phyloP scores from a whole-genome alignment of 371 early-diverging fungal genomes.

The Saksenaea vasiformis region DNA sequence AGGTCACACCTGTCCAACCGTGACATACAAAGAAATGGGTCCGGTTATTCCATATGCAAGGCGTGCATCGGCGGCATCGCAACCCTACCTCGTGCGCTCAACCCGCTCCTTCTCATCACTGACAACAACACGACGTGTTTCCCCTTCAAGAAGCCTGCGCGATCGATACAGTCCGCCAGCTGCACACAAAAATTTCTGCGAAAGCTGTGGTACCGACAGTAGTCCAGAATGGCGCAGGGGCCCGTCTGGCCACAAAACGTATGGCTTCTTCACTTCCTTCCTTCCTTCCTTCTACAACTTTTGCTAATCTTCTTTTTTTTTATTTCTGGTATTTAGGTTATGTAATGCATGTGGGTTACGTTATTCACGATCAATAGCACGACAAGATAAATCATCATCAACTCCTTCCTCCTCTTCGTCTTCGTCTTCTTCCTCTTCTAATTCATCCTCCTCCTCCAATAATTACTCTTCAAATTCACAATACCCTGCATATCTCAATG shows the following conservation, averaged over 20 bases:
- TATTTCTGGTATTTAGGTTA: conserved; percentile 24
- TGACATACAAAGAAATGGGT: neutral
- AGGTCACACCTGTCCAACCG: neutral
- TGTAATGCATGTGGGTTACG: conserved; percentile 54
- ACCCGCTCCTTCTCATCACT: conserved; percentile 8
- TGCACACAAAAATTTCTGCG: conserved; percentile 30
- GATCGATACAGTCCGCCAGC: conserved; percentile 8
- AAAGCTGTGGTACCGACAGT: conserved; percentile 46
- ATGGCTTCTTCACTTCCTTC: conserved; percentile 8
- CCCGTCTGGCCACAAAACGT: conserved; percentile 55
- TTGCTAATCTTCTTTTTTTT: neutral
- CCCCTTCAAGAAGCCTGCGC: neutral
- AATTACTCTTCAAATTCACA: too few relatives aligned
- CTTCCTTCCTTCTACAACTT: neutral
- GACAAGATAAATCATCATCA: conserved; percentile 40
- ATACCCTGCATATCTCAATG: neutral
- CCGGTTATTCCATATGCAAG: conserved; percentile 17
- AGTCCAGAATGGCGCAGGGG: conserved; percentile 57
- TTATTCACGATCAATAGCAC: conserved; percentile 45
- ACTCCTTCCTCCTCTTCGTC: conserved; percentile 46
- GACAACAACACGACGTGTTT: conserved; percentile 9
- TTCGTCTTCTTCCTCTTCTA: neutral
- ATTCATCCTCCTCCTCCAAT: neutral
- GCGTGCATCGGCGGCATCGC: conserved; percentile 11
- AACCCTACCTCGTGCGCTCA: conserved; percentile 3